phyloP scores from a whole-genome alignment of 1,139 yeast genomes.

The Yamadazyma dendronema region DNA sequence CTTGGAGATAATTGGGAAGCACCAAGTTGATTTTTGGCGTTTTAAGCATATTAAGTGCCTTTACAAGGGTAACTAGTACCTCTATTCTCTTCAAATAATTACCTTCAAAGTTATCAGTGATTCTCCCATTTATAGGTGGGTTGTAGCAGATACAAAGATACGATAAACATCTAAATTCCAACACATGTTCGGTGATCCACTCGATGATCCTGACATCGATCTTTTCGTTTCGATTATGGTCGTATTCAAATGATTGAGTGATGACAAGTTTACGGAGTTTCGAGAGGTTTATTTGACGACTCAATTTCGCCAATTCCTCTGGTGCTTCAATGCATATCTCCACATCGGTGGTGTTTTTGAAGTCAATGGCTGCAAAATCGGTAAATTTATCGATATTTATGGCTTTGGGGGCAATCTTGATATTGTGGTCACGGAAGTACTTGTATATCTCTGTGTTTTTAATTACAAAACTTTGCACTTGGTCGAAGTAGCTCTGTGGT shows the following conservation, averaged over 20 bases:
- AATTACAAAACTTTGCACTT: slow-evolving; percentile 2
- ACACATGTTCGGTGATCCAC: slow-evolving; percentile 8
- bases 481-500: neutral
- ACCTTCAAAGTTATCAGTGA: slow-evolving; percentile 66
- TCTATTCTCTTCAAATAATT: slow-evolving; percentile 59
- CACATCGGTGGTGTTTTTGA: slow-evolving; percentile 4
- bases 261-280: slow-evolving; percentile 10
- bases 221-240: slow-evolving; percentile 11
- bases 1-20: slow-evolving; percentile 57
- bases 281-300: slow-evolving; percentile 4
- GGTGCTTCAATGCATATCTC: slow-evolving; percentile 7
- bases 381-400: slow-evolving; percentile 7
- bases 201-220: slow-evolving; percentile 11
- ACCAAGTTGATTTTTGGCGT: slow-evolving; percentile 39
- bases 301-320: slow-evolving; percentile 3
- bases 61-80: slow-evolving; percentile 44
- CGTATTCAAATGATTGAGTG: slow-evolving; percentile 7
- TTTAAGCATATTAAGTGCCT: slow-evolving; percentile 24
- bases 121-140: slow-evolving; percentile 21
- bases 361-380: slow-evolving; percentile 5
- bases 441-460: slow-evolving; percentile 6
- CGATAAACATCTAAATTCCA: slow-evolving; percentile 5
- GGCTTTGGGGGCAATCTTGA: slow-evolving; percentile 5
- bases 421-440: slow-evolving; percentile 1
- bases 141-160: slow-evolving; percentile 13